Evolutionary conservation across 805 yeast species (phyloP).

Genomic region (Wickerhamomyces queroliae): DNA sequence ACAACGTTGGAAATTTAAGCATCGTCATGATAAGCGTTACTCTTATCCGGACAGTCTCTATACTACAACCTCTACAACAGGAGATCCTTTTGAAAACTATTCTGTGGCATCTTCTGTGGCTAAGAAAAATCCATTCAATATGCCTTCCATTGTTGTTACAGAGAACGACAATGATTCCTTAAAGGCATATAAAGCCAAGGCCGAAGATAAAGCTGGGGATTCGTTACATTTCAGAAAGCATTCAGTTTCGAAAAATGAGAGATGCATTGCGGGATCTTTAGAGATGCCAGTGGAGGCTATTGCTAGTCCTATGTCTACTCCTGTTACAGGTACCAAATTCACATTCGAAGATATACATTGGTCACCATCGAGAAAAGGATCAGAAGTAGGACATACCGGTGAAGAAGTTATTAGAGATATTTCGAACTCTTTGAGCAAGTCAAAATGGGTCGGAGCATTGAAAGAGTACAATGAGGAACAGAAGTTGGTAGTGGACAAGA

Average conservation of each 20-base stretch:
- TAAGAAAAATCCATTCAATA: neutral
- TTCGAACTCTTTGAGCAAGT: neutral
- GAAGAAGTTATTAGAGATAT: neutral
- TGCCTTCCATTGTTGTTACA: neutral
- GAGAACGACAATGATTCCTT: neutral
- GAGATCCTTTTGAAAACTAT: neutral
- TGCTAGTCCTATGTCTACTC: neutral
- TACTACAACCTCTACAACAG: neutral
- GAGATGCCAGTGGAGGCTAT: neutral
- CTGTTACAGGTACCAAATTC: neutral
- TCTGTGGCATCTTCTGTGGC: neutral
- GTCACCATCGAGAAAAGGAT: conserved; percentile 1
- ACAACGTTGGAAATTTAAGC: conserved; percentile 26
- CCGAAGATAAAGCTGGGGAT: neutral
- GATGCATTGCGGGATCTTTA: neutral
- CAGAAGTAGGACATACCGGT: neutral
- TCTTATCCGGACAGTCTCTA: neutral
- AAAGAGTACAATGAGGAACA: neutral
- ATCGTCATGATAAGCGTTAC: neutral
- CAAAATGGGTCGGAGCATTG: neutral
- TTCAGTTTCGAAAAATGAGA: neutral
- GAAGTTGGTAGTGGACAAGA: neutral
- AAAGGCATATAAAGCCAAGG: neutral
- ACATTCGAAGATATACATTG: neutral
- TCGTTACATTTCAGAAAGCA: neutral